These are phyloP conservation scores for Platanthera zijinensis DNA, from an alignment of 106 monocot species.

Conservation along the genomic window DNA sequence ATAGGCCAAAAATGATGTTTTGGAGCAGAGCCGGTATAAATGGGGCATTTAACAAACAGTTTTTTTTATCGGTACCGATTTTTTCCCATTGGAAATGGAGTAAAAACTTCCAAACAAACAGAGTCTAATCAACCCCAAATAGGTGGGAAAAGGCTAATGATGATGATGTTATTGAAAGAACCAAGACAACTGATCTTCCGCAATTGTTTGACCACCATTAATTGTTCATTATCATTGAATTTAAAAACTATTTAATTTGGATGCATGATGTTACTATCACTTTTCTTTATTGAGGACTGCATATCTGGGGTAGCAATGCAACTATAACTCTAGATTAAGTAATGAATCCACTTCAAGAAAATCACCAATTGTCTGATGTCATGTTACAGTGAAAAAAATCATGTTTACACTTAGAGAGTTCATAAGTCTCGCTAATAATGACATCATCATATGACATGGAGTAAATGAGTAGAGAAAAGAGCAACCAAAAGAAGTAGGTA, in stretches of 20 bases:
- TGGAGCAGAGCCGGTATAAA: no score
- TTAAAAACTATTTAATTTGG: not conserved
- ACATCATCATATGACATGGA: not conserved
- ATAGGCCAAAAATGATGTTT: no score
- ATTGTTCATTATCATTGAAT: not conserved
- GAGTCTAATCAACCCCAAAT: no score
- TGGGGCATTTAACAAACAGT: no score
- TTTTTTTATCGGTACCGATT: no score
- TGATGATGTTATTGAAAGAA: not conserved
- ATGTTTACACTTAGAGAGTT: not conserved
- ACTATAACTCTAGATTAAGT: not conserved
- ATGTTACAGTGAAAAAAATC: not conserved
- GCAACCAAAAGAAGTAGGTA: not conserved
- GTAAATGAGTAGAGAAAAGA: not conserved
- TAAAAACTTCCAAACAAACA: no score
- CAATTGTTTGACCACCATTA: not conserved
- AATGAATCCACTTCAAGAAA: not conserved
- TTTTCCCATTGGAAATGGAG: no score
- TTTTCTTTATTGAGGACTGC: not conserved
- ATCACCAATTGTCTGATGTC: not conserved
- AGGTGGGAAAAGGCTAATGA: not conserved
- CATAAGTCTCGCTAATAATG: not conserved
- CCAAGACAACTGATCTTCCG: not conserved
- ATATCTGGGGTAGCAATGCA: not conserved
- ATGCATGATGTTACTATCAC: not conserved